These are phyloP conservation scores for Fusarium sp. DNA, from an alignment of 2,329 filamentous ascomycete species.

Conservation along the genomic window DNA sequence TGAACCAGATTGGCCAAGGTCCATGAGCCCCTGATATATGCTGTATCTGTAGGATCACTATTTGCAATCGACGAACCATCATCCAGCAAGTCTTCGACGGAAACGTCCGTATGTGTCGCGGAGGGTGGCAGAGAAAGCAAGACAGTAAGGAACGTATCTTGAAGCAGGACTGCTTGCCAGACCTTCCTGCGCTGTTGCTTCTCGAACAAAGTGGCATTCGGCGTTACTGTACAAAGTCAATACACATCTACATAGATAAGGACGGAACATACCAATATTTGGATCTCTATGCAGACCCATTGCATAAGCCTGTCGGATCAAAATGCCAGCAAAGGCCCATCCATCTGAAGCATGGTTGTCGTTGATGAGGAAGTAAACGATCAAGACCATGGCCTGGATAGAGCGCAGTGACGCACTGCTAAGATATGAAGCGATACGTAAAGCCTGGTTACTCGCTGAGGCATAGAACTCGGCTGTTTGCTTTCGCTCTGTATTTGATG, in stretches of 20 bases:
- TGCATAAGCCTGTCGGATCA: slow-evolving; percentile 82
- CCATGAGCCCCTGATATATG: slow-evolving; percentile 82
- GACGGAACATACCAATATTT: slow-evolving; percentile 66
- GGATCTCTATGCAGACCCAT: slow-evolving; percentile 85
- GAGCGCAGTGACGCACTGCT: slow-evolving; percentile 78
- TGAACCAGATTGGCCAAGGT: slow-evolving; percentile 82
- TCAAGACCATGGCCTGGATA: slow-evolving; percentile 82
- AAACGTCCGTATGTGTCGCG: slow-evolving; percentile 82
- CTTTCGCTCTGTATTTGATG: slow-evolving; percentile 70
- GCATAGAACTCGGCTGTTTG: slow-evolving; percentile 85
- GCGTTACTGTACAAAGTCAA: slow-evolving; percentile 60
- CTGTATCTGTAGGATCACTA: slow-evolving; percentile 72
- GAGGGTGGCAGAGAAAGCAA: slow-evolving; percentile 81
- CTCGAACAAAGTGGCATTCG: slow-evolving; percentile 73
- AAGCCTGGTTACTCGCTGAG: slow-evolving; percentile 80
- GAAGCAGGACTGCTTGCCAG: slow-evolving; percentile 83
- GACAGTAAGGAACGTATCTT: slow-evolving; percentile 85
- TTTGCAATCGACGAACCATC: slow-evolving; percentile 68
- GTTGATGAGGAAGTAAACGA: slow-evolving; percentile 86
- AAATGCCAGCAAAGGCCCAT: slow-evolving; percentile 82
- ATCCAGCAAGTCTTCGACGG: slow-evolving; percentile 77
- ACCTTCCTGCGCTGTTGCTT: slow-evolving; percentile 83
- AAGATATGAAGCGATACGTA: slow-evolving; percentile 80
- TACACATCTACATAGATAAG: slow-evolving; percentile 25
- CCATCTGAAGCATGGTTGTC: slow-evolving; percentile 86